Base-by-base conservation (phyloP, 1,139 yeast genomes). In the Ogataea hybrid region DNA sequence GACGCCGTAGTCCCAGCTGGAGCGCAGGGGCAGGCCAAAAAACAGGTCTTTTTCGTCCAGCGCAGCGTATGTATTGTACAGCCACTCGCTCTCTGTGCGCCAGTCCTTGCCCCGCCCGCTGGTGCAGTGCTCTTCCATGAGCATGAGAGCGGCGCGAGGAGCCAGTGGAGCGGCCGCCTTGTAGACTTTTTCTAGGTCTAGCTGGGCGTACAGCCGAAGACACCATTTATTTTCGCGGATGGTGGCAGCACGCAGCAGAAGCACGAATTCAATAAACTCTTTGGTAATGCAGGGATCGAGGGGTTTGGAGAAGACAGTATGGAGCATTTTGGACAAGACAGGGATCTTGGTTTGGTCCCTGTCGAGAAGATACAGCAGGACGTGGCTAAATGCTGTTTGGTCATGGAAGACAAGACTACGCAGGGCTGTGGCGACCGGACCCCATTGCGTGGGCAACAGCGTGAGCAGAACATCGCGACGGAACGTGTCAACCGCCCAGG, bases 71-170 rank as follows among this genome's bases (percentile, higher is more conserved):
- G n/a, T n/a, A n/a, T n/a, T n/a, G 6, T 65, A 48, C 20, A 79
- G 52, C 3, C 58, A 42, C 0, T 45, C 37, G 9, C 60, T 47
- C 21, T 58, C 57, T 4, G 23, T 32, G 2, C 25, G 27, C 56
- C 54, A 50, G 5, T 27, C 22, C 9, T 37, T 32, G n/a, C 7
- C 20, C 1, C 7, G 35, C 14, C 7, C 48, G 48, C 46, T 47
- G 14, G 61, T 50, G 37, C 58, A 50, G 35, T 58, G 57, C 45
- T 81, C 86, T 51, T 84, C 92, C 48, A 75, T 69, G 0, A 82
- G 39, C 68, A 81, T 59, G 29, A 79, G 58, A 0, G 84, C 75
- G 7, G 82, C 67, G 40, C 71, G 69, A 14, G 66, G 64, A 35
- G 69, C 60, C 2, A 65, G 65, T 12, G 65, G 58, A 2, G 57